Conservation (phyloP, 2,329 filamentous ascomycete genomes). For the Aspergillus piperis region DNA sequence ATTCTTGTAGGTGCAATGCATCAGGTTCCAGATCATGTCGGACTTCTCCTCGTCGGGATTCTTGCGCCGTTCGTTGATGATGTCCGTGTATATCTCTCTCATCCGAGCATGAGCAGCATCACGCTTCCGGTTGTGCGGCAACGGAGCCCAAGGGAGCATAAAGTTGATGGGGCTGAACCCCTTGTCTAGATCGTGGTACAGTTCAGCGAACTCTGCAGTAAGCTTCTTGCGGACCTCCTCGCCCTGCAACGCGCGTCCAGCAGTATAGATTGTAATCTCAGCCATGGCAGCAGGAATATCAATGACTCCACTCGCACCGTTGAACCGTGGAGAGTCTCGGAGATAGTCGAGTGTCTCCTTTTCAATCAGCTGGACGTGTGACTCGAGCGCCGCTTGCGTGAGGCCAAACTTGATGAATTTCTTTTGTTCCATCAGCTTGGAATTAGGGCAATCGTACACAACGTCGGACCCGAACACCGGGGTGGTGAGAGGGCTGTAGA, state of each 20-base stretch:
- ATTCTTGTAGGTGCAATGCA: conserved; percentile 75
- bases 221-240: conserved; percentile 73
- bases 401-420: conserved; percentile 72
- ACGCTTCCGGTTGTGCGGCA: conserved; percentile 73
- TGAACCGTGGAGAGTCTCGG: conserved; percentile 57
- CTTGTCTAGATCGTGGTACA: conserved; percentile 79
- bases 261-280: conserved; percentile 81
- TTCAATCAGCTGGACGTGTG: conserved; percentile 82
- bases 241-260: conserved; percentile 72
- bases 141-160: conserved; percentile 74
- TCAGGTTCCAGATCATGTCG: conserved; percentile 78
- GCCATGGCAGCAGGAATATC: conserved; percentile 69
- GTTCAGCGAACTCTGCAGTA: conserved; percentile 68
- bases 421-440: conserved; percentile 95
- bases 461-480: conserved; percentile 80
- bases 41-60: conserved; percentile 46
- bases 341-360: conserved; percentile 59
- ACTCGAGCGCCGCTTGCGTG: conserved; percentile 60
- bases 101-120: conserved; percentile 72
- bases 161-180: conserved; percentile 83
- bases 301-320: conserved; percentile 60
- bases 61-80: conserved; percentile 65
- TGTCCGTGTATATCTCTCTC: conserved; percentile 68
- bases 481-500: conserved; percentile 74
- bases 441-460: conserved; percentile 87